Evolutionary conservation across 768 basidiomycete genomes (phyloP), one percentile per base, ranked within the genome.

Genomic region (Epithele typhae): DNA sequence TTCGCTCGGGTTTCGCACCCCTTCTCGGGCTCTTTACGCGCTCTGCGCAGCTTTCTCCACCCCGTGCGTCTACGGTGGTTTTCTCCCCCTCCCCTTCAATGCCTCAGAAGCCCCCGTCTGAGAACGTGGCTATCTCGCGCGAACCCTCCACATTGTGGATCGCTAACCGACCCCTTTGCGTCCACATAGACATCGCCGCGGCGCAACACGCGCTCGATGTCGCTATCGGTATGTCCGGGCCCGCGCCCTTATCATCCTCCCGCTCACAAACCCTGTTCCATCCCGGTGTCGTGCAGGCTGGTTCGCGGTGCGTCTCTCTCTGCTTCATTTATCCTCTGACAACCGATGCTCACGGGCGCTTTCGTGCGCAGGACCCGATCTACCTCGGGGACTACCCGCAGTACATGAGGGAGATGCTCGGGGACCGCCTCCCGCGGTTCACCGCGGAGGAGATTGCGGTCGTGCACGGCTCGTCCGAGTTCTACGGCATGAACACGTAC

Each of bases 401-500:
- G 2, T 79, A 77, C 62, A 75, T 84, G 76, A 66, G 75, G 30
- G 69, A 76, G 55, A 77, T 83, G 48, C 72, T 81, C 40, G 76
- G 76, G 25, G 70, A 75, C 46, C 77, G 79, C 33, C 74, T 85
- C 45, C 78, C 80, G 4, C 67, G 69, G 35, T 81, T 79, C 57
- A 79, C 81, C 3, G 58, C 70, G n/a, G 79, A 77, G 39, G 82
- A 86, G 56, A 60, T 73, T 53, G 67, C 66, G 3, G 59, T 85
- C 45, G 81, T 85, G 41, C 78, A 77, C 51, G 79, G 78, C 44
- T 85, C 81, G 14, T 81, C 81, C 4, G 84, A 83, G 56, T 85
- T 84, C 62, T 84, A 83, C 58, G 83, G 82, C 46, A 84, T 84
- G 81, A 85, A 84, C 64, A 82, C 83, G 2, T 85, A 85, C 62